These are phyloP conservation scores for Sporothrix euskadiensis DNA, from an alignment of 2,329 filamentous ascomycete genomes.

Conservation along the genomic window DNA sequence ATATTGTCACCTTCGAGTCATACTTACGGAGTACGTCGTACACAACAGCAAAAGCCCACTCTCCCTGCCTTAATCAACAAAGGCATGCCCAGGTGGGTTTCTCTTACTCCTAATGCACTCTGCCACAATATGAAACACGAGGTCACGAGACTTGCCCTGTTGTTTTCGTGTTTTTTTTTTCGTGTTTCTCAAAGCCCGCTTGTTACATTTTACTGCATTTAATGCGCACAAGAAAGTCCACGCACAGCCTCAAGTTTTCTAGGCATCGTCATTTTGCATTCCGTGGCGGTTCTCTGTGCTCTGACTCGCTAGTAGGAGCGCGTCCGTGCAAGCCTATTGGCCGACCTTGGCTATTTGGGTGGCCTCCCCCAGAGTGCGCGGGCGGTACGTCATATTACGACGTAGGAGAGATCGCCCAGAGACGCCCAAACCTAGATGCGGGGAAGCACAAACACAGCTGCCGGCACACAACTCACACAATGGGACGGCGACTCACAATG, in stretches of 20 bases:
- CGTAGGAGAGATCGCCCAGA: not conserved
- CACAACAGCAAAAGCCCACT: no score
- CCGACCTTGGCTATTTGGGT: not conserved
- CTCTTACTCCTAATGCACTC: not conserved
- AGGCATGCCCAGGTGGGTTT: not conserved
- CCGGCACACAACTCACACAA: not conserved
- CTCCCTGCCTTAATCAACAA: not conserved
- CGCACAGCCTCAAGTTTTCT: not conserved
- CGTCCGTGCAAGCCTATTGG: conserved; percentile 12
- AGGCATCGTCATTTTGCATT: conserved; percentile 18
- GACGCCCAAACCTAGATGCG: not conserved
- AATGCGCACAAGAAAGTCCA: not conserved
- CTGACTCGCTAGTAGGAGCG: not conserved
- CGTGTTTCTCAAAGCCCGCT: not conserved
- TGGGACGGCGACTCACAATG: not conserved
- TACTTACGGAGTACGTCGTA: not conserved
- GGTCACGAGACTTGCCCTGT: not conserved
- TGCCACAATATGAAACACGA: not conserved
- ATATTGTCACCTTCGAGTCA: not conserved
- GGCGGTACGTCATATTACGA: not conserved
- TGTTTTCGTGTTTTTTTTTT: not conserved
- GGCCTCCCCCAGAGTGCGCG: not conserved
- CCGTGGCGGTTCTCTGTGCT: not conserved
- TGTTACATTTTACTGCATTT: not conserved
- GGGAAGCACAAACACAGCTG: conserved; percentile 7